These are phyloP conservation scores for Orychophragmus violaceus DNA, from an alignment of 345 rosid species.

Conservation along the genomic window DNA sequence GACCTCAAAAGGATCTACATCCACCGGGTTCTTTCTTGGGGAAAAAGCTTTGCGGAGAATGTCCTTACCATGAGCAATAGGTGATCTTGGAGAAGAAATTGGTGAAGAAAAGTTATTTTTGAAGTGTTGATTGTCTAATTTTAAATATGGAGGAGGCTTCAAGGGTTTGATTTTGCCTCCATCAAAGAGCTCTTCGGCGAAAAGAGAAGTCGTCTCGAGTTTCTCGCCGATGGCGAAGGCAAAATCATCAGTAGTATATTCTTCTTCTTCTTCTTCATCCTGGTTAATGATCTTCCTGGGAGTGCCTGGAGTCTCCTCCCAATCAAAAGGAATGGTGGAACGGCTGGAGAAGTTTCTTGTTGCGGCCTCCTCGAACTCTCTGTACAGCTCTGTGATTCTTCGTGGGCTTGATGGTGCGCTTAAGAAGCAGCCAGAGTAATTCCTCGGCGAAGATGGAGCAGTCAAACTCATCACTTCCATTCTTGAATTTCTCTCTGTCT, in stretches of 20 bases:
- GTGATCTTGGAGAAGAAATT: slow-evolving; percentile 42
- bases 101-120: slow-evolving; percentile 31
- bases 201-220: slow-evolving; percentile 32
- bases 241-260: slow-evolving; percentile 35
- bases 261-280: not conserved
- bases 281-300: slow-evolving; percentile 38
- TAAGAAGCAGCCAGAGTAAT: slow-evolving; percentile 49
- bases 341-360: slow-evolving; percentile 11
- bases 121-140: slow-evolving; percentile 25
- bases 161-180: slow-evolving; percentile 66
- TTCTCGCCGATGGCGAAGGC: slow-evolving; percentile 45
- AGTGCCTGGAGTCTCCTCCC: slow-evolving; percentile 65
- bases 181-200: slow-evolving; percentile 72
- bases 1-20: slow-evolving; percentile 37
- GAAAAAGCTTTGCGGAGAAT: slow-evolving; percentile 50
- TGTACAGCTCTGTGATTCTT: slow-evolving; percentile 48
- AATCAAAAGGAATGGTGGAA: slow-evolving; percentile 40
- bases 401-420: slow-evolving; percentile 84
- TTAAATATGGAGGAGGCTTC: slow-evolving; percentile 58
- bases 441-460: slow-evolving; percentile 62
- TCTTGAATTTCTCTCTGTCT: not conserved
- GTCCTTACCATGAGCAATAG: slow-evolving; percentile 42
- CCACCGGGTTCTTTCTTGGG: slow-evolving; percentile 41
- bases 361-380: slow-evolving; percentile 32
- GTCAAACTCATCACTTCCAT: slow-evolving; percentile 59